Evolutionary conservation across 2,329 filamentous ascomycete species (phyloP).

Genomic region (Bipolaris sorokiniana): DNA sequence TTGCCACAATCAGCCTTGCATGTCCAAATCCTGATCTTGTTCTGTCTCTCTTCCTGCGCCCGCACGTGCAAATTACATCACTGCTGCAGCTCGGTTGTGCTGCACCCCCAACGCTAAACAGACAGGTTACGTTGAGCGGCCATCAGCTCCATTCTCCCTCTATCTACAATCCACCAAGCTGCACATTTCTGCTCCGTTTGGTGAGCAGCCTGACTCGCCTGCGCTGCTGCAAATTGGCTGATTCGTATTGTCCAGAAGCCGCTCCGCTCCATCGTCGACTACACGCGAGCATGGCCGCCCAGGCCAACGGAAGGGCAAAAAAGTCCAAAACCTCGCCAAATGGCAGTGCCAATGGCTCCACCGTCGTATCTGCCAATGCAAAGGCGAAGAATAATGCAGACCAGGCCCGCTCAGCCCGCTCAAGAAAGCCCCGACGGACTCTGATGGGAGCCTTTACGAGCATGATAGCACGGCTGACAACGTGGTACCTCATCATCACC

Average conservation of each 20-base stretch:
- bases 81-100: constrained; percentile 27
- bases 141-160: constrained; percentile 19
- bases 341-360: constrained; percentile 29
- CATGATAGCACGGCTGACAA: constrained; percentile 59
- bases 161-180: constrained; percentile 19
- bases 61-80: constrained; percentile 41
- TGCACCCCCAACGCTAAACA: constrained; percentile 20
- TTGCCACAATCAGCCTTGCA: constrained; percentile 1
- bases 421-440: constrained; percentile 28
- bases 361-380: constrained; percentile 36
- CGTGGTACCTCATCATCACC: constrained; percentile 86
- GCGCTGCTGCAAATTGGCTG: not conserved
- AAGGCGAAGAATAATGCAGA: constrained; percentile 38
- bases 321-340: constrained; percentile 42
- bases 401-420: constrained; percentile 28
- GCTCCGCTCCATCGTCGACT: constrained; percentile 10
- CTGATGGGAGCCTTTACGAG: constrained; percentile 39
- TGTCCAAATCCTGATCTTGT: constrained; percentile 16
- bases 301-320: constrained; percentile 47
- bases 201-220: constrained; percentile 4
- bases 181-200: constrained; percentile 3
- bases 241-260: constrained; percentile 4
- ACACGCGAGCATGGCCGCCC: constrained; percentile 44
- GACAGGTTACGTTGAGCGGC: constrained; percentile 13
- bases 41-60: constrained; percentile 23